Evolutionary conservation across 1,284 basidiomycete species (phyloP).

Genomic region (Gymnopus androsaceus): DNA sequence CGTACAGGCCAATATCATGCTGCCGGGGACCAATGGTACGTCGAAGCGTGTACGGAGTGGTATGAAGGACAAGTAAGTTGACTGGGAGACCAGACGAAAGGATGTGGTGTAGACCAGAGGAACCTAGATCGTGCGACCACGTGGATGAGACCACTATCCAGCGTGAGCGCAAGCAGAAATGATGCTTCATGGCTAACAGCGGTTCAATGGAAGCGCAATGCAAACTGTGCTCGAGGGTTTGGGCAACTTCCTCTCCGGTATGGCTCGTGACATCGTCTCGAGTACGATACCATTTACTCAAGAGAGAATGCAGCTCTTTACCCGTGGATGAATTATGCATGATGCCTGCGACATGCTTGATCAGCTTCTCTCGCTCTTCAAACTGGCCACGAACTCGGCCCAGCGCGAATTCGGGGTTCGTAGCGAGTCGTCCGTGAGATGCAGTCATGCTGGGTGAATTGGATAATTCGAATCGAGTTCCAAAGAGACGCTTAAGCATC

Average conservation of each 20-base stretch:
- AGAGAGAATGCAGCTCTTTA: slow-evolving; percentile 56
- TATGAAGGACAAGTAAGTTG: slow-evolving; percentile 92
- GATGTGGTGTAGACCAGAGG: slow-evolving; percentile 83
- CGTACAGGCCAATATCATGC: slow-evolving; percentile 93
- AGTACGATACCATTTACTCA: slow-evolving; percentile 64
- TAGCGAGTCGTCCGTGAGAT: slow-evolving; percentile 73
- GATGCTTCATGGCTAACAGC: slow-evolving; percentile 51
- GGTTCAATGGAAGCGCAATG: slow-evolving; percentile 41
- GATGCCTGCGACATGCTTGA: slow-evolving; percentile 52
- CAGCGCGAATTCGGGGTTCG: slow-evolving; percentile 88
- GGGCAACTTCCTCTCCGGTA: slow-evolving; percentile 59
- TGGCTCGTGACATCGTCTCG: slow-evolving; percentile 58
- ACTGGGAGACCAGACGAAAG: slow-evolving; percentile 80
- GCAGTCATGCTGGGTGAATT: slow-evolving; percentile 81
- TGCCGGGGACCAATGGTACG: slow-evolving; percentile 75
- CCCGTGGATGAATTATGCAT: slow-evolving; percentile 41
- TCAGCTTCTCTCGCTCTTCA: slow-evolving; percentile 57
- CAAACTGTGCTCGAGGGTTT: slow-evolving; percentile 50
- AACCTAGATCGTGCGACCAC: slow-evolving; percentile 86
- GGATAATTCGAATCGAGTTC: slow-evolving; percentile 77
- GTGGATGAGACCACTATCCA: slow-evolving; percentile 91
- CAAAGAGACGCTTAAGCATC: slow-evolving; percentile 84
- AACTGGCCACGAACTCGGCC: slow-evolving; percentile 77
- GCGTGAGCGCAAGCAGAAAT: slow-evolving; percentile 59
- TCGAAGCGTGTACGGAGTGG: slow-evolving; percentile 81